phyloP scores from a whole-genome alignment of 2,329 filamentous ascomycete species.

The Fusarium aywerte region DNA sequence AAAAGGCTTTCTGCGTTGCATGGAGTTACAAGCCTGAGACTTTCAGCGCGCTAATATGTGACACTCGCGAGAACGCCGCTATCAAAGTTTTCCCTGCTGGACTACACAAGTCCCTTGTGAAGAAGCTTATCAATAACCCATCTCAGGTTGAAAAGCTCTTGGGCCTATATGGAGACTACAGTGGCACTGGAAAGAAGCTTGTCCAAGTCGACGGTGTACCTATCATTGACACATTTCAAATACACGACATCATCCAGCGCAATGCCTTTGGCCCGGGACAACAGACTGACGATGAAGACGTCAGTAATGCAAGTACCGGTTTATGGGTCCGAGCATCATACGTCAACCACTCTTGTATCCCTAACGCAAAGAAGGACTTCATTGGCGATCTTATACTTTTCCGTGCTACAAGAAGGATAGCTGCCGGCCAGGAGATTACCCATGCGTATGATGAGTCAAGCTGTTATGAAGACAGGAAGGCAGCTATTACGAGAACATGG shows the following conservation, averaged over 20 bases:
- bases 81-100: constrained; percentile 49
- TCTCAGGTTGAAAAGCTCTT: constrained; percentile 40
- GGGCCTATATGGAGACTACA: constrained; percentile 45
- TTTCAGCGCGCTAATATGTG: constrained; percentile 49
- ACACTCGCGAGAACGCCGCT: constrained; percentile 42
- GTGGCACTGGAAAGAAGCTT: constrained; percentile 32
- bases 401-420: constrained; percentile 50
- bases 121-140: constrained; percentile 46
- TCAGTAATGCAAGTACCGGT: constrained; percentile 50
- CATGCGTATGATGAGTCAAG: constrained; percentile 48
- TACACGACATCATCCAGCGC: constrained; percentile 49
- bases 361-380: constrained; percentile 52
- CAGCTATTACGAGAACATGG: constrained; percentile 47
- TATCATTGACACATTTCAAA: constrained; percentile 47
- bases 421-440: constrained; percentile 50
- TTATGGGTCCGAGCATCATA: constrained; percentile 55
- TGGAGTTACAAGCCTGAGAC: constrained; percentile 48
- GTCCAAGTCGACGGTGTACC: constrained; percentile 44
- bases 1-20: constrained; percentile 50
- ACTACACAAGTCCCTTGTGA: constrained; percentile 45
- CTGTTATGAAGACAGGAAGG: constrained; percentile 41
- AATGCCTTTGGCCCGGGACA: constrained; percentile 50
- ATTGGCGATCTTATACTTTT: constrained; percentile 55
- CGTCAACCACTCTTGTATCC: constrained; percentile 56
- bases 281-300: constrained; percentile 45